Conservation (phyloP, 1,139 yeast genomes). For the Taphrina betulina region DNA sequence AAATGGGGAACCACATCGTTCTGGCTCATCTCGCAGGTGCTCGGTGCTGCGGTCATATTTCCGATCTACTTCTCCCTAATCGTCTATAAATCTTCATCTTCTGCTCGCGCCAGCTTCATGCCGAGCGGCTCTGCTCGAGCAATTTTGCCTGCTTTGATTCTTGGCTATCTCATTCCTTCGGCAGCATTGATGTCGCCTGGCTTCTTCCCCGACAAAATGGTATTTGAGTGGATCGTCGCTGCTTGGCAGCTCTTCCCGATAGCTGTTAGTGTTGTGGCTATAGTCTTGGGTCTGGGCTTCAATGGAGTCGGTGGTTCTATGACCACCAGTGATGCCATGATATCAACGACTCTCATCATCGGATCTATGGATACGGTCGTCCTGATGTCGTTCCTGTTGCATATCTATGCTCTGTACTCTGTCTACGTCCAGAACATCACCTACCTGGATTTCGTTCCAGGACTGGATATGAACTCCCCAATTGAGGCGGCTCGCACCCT, state of each 20-base stretch:
- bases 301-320: not conserved
- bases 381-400: conserved; percentile 14
- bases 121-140: conserved; percentile 27
- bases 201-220: not conserved
- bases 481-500: conserved; percentile 10
- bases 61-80: conserved; percentile 20
- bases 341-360: conserved; percentile 26
- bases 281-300: conserved; percentile 15
- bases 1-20: conserved; percentile 12
- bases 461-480: not conserved
- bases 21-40: conserved; percentile 8
- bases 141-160: conserved; percentile 12
- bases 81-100: conserved; percentile 12
- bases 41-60: conserved; percentile 8
- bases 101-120: conserved; percentile 26
- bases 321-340: conserved; percentile 29
- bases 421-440: not conserved
- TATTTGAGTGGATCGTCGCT: conserved; percentile 6
- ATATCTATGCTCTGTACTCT: conserved; percentile 18
- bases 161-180: conserved; percentile 11
- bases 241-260: conserved; percentile 26
- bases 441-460: conserved; percentile 3
- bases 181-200: conserved; percentile 10
- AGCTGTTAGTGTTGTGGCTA: not conserved
- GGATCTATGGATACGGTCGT: conserved; percentile 18